Conservation (phyloP, 345 rosid species). For the Lenwebbia sp. region DNA sequence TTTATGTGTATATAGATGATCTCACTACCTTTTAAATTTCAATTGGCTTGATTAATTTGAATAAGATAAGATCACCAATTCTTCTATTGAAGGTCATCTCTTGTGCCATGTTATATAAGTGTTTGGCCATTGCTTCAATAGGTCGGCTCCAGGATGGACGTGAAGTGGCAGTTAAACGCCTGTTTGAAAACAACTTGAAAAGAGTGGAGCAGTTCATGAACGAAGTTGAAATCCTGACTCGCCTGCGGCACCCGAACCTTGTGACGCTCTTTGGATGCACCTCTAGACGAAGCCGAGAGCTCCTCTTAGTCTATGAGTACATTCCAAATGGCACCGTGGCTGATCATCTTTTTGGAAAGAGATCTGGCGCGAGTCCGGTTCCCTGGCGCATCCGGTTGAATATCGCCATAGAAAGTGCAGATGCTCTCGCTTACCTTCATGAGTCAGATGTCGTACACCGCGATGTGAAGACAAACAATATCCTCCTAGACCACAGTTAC, state of each 20-base stretch:
- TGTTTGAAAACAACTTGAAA: constrained; percentile 50
- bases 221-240: constrained; percentile 64
- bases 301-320: constrained; percentile 75
- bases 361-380: constrained; percentile 28
- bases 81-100: neutral
- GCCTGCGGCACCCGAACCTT: constrained; percentile 51
- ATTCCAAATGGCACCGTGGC: constrained; percentile 88
- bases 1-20: neutral
- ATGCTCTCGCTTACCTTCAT: constrained; percentile 63
- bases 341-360: constrained; percentile 70
- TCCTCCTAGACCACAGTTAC: constrained; percentile 49
- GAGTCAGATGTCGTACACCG: constrained; percentile 61
- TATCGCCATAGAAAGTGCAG: constrained; percentile 78
- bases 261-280: constrained; percentile 76
- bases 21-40: neutral
- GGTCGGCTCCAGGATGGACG: constrained; percentile 74
- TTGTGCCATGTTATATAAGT: neutral
- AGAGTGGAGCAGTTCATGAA: constrained; percentile 76
- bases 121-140: constrained; percentile 7
- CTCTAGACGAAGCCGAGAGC: constrained; percentile 66
- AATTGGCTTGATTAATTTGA: neutral
- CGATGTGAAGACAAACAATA: constrained; percentile 82
- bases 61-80: neutral
- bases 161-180: constrained; percentile 70
- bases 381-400: constrained; percentile 64